phyloP scores from a whole-genome alignment of 2,329 filamentous ascomycete species.

The Berkeleyomyces rouxiae region DNA sequence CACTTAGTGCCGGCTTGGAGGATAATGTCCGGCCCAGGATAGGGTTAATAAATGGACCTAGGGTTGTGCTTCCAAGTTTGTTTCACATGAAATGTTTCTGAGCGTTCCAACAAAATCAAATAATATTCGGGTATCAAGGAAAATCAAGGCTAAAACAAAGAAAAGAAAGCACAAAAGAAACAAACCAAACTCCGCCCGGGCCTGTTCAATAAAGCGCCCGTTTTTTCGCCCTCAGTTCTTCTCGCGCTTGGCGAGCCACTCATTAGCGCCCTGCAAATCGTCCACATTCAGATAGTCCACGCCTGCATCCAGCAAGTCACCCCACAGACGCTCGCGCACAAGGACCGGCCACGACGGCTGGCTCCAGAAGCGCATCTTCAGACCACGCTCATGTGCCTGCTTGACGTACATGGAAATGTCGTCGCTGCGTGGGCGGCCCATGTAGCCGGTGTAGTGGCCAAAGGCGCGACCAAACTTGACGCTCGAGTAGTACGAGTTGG shows the following conservation, averaged over 20 bases:
- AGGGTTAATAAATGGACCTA: no score
- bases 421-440: constrained; percentile 28
- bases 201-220: background rate
- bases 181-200: background rate
- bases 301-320: constrained; percentile 35
- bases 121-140: background rate
- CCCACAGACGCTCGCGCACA: constrained; percentile 39
- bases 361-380: constrained; percentile 45
- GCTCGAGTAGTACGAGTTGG: constrained; percentile 52
- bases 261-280: constrained; percentile 26
- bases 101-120: background rate
- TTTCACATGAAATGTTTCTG: background rate
- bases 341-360: constrained; percentile 39
- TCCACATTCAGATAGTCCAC: constrained; percentile 47
- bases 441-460: constrained; percentile 31
- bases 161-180: background rate
- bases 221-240: background rate
- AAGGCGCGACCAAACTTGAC: constrained; percentile 37
- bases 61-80: background rate
- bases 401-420: constrained; percentile 27
- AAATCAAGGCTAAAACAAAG: background rate
- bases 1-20: background rate
- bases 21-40: background rate
- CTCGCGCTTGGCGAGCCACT: constrained; percentile 1
- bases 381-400: constrained; percentile 32